A percentile compares a stretch with the other conserved stretches of the same genome.
phyloP scores from a whole-genome alignment of 2,329 filamentous ascomycete species.

The Cyanodermella asteris region DNA sequence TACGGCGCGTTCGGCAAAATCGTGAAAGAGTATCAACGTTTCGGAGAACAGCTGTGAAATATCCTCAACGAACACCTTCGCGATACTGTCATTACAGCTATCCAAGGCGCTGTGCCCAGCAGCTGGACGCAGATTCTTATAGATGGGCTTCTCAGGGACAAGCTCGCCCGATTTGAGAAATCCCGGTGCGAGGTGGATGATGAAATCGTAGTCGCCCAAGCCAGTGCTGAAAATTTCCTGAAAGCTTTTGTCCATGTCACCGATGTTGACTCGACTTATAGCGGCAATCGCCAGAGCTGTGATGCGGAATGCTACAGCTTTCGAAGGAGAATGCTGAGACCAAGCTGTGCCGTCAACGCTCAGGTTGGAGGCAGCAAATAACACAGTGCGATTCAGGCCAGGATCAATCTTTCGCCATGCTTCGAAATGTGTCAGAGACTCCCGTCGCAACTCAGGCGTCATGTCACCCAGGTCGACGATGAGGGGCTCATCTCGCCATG shows the following conservation, averaged over 20 bases:
- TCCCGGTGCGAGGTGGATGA: slow-evolving; percentile 47
- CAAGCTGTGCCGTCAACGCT: slow-evolving; percentile 62
- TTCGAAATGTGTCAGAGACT: too few species aligned
- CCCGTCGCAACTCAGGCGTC: slow-evolving; percentile 37
- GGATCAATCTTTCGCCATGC: slow-evolving; percentile 79
- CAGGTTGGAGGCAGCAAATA: slow-evolving; percentile 63
- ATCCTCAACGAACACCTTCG: slow-evolving; percentile 42
- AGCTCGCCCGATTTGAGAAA: slow-evolving; percentile 17
- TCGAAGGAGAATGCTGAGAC: slow-evolving; percentile 52
- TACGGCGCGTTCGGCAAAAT: slow-evolving; percentile 32
- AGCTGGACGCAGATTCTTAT: slow-evolving; percentile 60
- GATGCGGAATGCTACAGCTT: slow-evolving; percentile 67
- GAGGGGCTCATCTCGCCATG: slow-evolving; percentile 70
- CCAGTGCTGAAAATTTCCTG: slow-evolving; percentile 49
- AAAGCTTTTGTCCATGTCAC: slow-evolving; percentile 31
- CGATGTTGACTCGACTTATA: slow-evolving; percentile 34
- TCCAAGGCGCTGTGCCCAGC: slow-evolving; percentile 19
- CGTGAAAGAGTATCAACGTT: slow-evolving; percentile 60
- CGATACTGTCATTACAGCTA: slow-evolving; percentile 24
- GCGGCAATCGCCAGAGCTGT: slow-evolving; percentile 62
- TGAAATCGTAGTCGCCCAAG: slow-evolving; percentile 60
- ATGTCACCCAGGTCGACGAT: slow-evolving; percentile 53
- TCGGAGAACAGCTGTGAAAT: slow-evolving; percentile 44
- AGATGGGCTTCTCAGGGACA: slow-evolving; percentile 23
- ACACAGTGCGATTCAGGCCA: slow-evolving; percentile 57